Conservation (phyloP, 257 asterid genomes). For the Rauvolfia tetraphylla region DNA sequence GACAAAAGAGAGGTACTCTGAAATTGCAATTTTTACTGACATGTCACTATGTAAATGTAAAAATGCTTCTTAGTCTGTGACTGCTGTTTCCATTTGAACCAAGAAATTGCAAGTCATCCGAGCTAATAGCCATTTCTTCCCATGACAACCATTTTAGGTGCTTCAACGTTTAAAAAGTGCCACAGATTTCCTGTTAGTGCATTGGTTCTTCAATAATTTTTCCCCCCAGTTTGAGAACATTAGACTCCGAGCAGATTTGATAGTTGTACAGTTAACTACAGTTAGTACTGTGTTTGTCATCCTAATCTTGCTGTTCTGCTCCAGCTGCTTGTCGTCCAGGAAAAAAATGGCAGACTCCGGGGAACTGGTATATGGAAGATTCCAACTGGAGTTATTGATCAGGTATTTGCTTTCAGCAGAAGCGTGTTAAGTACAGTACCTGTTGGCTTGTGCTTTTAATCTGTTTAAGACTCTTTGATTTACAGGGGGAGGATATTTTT, state of each 20-base stretch:
- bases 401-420: constrained; percentile 37
- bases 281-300: not conserved
- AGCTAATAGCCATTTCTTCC: not conserved
- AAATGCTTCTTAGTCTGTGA: not conserved
- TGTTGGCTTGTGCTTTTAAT: not conserved
- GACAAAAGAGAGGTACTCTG: constrained; percentile 61
- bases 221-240: not conserved
- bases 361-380: constrained; percentile 72
- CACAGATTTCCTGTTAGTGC: not conserved
- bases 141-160: not conserved
- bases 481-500: constrained; percentile 69
- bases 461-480: constrained; percentile 15
- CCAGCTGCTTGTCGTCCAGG: constrained; percentile 75
- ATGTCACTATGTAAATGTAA: not conserved
- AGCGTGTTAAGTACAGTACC: not conserved
- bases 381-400: constrained; percentile 68
- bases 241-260: not conserved
- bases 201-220: not conserved
- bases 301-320: constrained; percentile 16
- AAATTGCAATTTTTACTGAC: not conserved
- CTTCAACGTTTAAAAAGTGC: not conserved
- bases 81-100: not conserved
- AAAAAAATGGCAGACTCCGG: constrained; percentile 49
- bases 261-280: not conserved
- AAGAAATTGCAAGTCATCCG: not conserved